A percentile compares a stretch with the other conserved stretches of the same genome.
Evolutionary conservation across 495 filamentous ascomycete species (phyloP).

Genomic region (Aspergillus asperescens): DNA sequence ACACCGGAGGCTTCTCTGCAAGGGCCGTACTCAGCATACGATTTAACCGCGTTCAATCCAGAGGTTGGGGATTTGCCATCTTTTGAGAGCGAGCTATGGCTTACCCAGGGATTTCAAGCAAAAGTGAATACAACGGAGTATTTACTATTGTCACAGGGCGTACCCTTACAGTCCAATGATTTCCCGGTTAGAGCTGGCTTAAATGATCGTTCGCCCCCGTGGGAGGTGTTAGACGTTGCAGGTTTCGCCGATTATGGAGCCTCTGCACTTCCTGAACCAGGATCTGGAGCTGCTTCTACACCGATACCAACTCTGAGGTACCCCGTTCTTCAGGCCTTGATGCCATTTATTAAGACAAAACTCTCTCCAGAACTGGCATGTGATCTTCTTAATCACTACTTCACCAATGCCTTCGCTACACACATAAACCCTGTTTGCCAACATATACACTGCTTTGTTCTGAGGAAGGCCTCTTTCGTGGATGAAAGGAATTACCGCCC

Average conservation of each 20-base stretch:
- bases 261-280: neutral
- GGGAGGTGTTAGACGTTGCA: neutral
- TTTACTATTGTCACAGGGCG: neutral
- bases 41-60: neutral
- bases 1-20: neutral
- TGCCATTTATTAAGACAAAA: conserved; percentile 67
- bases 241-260: neutral
- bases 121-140: neutral
- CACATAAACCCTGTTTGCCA: conserved; percentile 85
- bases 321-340: conserved; percentile 77
- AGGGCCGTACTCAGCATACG: too few relatives aligned
- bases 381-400: conserved; percentile 81
- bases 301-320: conserved; percentile 53
- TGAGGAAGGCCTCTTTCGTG: conserved; percentile 83
- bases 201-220: neutral
- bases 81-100: conserved; percentile 3
- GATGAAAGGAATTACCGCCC: conserved; percentile 67
- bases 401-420: conserved; percentile 75
- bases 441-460: conserved; percentile 86
- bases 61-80: neutral
- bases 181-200: neutral
- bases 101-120: conserved; percentile 10
- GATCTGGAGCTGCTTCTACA: conserved; percentile 9
- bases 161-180: neutral
- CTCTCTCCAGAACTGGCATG: conserved; percentile 72